phyloP scores from a whole-genome alignment of 768 basidiomycete genomes.

The Amanita thiersii region DNA sequence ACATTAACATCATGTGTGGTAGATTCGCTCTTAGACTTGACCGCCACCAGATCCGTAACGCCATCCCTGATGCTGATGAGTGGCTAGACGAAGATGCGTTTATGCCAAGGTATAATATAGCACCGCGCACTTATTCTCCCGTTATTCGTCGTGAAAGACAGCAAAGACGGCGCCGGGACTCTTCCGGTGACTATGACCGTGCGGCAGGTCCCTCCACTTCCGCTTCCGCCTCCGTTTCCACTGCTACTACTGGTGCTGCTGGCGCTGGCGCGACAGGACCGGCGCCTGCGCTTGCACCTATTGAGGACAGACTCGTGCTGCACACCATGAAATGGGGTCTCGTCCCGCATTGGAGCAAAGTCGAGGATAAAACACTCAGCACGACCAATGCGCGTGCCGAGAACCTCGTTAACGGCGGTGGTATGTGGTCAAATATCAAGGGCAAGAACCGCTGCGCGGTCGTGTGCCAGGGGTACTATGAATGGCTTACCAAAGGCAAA shows the following conservation, averaged over 20 bases:
- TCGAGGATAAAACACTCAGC: slow-evolving; percentile 60
- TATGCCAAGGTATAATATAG: slow-evolving; percentile 70
- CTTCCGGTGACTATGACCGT: too few relatives aligned
- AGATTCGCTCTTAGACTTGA: slow-evolving; percentile 48
- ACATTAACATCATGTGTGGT: slow-evolving; percentile 63
- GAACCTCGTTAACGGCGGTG: slow-evolving; percentile 62
- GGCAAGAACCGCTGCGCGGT: slow-evolving; percentile 82
- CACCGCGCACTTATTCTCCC: slow-evolving; percentile 72
- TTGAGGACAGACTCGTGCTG: slow-evolving; percentile 36
- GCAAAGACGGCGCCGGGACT: too few relatives aligned
- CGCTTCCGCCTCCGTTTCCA: neutral
- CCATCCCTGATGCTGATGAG: slow-evolving; percentile 35
- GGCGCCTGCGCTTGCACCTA: too few relatives aligned
- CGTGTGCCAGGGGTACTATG: slow-evolving; percentile 74
- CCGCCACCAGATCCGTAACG: slow-evolving; percentile 29
- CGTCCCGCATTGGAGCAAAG: slow-evolving; percentile 76
- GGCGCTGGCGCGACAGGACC: too few relatives aligned
- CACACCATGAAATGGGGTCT: slow-evolving; percentile 92
- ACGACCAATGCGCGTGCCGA: slow-evolving; percentile 92
- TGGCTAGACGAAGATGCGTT: slow-evolving; percentile 49
- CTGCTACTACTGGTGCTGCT: slow-evolving; percentile 9
- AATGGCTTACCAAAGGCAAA: slow-evolving; percentile 86
- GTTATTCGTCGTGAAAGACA: slow-evolving; percentile 43
- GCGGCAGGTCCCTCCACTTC: slow-evolving; percentile 15
- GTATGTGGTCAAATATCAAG: slow-evolving; percentile 83